Conservation (phyloP, 345 rosid genomes). For the Salix brachista region DNA sequence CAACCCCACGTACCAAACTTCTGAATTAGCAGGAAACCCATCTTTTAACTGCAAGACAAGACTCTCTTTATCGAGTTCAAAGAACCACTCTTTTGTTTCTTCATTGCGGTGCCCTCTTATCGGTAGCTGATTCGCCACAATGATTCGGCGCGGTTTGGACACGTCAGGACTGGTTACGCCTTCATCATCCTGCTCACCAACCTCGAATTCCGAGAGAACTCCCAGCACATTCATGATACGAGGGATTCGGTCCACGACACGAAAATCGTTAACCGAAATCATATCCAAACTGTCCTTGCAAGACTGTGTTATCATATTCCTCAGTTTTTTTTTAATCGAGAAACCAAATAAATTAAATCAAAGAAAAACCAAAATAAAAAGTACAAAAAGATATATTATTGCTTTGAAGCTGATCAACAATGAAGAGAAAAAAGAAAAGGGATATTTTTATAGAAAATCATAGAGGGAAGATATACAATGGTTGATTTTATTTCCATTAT, state of each 20-base stretch:
- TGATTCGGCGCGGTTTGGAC: conserved; percentile 38
- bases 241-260: conserved; percentile 50
- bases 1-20: conserved; percentile 60
- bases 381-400: neutral
- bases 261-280: conserved; percentile 58
- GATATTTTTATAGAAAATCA: neutral
- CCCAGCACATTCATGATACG: conserved; percentile 46
- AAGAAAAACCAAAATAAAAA: neutral
- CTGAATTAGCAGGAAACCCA: conserved; percentile 50
- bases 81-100: conserved; percentile 38
- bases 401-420: neutral
- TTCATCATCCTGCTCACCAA: conserved; percentile 14
- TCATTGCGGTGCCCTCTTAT: conserved; percentile 34
- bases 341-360: neutral
- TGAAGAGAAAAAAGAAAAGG: neutral
- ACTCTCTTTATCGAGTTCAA: conserved; percentile 60
- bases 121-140: conserved; percentile 75
- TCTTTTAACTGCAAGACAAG: conserved; percentile 54
- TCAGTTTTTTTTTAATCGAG: neutral
- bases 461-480: neutral
- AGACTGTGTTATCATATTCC: conserved; percentile 39
- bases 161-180: conserved; percentile 1
- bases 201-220: conserved; percentile 23
- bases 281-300: conserved; percentile 51
- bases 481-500: neutral